Base-by-base conservation (phyloP, 805 yeast species). In the Starmerella apicola region DNA sequence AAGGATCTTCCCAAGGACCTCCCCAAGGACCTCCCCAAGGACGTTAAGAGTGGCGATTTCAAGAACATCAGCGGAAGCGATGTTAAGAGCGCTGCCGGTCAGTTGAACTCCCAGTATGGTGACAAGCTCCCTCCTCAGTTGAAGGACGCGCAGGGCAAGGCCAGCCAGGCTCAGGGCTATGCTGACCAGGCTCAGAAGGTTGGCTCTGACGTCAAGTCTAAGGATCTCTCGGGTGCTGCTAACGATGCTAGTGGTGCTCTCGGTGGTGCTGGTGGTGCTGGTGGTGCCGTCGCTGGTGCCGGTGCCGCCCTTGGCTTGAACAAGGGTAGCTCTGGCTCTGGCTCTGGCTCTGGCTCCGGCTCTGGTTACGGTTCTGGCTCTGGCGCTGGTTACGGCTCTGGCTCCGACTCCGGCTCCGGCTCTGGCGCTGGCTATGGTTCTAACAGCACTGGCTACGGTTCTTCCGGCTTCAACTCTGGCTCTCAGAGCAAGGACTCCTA, bases 181-280 rank as follows among this genome's bases (percentile, higher is more conserved):
- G n/a, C 32, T 29, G 9, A 9, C 32, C 16, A 29, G 32, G 32
- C 18, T 17, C 7, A 29, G 19, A 17, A 29, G 9, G 12, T 17
- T 17, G 32, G 18, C 7, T 29, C 32, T 17, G n/a, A 29, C 36
- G 42, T 32, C 38, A 37, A 31, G 28, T 31, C 29, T 21, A 7
- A 43, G 36, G 15, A 37, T 32, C 40, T 31, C 23, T 41, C 41
- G 25, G 42, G 47, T 21, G 45, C 45, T 32, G 44, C 46, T 36
- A 49, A 50, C 24, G 50, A 51, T 36, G 53, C 50, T 35, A 50
- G 49, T 3, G 45, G 39, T 44, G 51, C 54, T 28, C 43, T 46
- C 17, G 49, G 46, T 29, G 48, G 45, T 21, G 39, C 51, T 18
- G 39, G 44, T 35, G 46, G 67, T 69, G 53, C 60, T 15, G n/a